A percentile compares a stretch with the other conserved stretches of the same genome.
These are phyloP conservation scores for Heterobasidion annosum DNA, from an alignment of 1,284 basidiomycete species.

Conservation along the genomic window DNA sequence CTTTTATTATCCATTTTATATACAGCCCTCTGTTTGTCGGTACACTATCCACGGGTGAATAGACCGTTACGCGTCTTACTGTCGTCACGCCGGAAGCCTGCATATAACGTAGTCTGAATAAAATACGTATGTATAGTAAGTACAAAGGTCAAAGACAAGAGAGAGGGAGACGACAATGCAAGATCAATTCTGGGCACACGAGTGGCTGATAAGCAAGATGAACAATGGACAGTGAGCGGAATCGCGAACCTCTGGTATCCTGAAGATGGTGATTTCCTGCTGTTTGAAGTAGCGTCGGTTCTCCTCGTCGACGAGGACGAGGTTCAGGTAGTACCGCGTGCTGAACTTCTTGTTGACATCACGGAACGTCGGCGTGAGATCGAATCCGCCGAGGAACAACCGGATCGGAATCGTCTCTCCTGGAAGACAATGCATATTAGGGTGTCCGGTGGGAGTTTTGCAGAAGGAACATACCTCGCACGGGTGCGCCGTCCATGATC, in stretches of 20 bases:
- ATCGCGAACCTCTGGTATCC: conserved; percentile 59
- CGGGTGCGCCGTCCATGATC: conserved; percentile 97
- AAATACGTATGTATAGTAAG: conserved; percentile 3
- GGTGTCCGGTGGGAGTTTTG: background rate
- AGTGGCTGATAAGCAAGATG: no score
- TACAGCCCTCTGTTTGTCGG: background rate
- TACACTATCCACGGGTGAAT: no score
- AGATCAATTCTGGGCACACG: background rate
- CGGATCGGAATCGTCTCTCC: conserved; percentile 98
- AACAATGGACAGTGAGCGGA: background rate
- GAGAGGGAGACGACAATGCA: background rate
- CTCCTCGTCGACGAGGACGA: conserved; percentile 97
- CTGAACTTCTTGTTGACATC: conserved; percentile 99
- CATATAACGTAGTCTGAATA: background rate
- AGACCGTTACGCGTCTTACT: no score
- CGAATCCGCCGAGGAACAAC: conserved; percentile 96
- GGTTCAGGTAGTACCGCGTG: conserved; percentile 92
- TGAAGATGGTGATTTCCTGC: conserved; percentile 72
- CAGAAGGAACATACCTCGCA: conserved; percentile 53
- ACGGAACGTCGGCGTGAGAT: conserved; percentile 96
- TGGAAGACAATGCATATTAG: conserved; percentile 17
- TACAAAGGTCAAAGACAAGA: background rate
- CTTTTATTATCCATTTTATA: background rate
- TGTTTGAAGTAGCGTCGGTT: conserved; percentile 94
- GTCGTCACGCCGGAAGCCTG: background rate